A percentile compares a stretch with the other conserved stretches of the same genome.
Evolutionary conservation across 345 rosid genomes (phyloP).

Genomic region (Gossypium rotundifolium): DNA sequence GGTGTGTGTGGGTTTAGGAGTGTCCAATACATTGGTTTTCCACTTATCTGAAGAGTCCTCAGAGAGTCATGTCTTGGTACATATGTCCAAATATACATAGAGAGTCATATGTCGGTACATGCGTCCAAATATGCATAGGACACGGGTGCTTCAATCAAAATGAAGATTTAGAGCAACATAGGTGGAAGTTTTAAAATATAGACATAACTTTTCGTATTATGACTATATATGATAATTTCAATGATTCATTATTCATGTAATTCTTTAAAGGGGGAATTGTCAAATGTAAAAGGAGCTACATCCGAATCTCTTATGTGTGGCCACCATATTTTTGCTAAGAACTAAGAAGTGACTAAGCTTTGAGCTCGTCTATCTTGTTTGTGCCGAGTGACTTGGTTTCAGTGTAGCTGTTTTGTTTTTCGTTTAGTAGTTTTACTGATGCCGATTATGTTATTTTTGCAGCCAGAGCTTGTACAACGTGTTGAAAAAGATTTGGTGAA

Average conservation of each 20-base stretch:
- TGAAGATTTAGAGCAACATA: too few species aligned
- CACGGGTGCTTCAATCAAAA: too few species aligned
- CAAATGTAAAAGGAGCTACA: too few species aligned
- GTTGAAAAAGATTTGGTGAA: slow-evolving; percentile 84
- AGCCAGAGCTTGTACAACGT: slow-evolving; percentile 97
- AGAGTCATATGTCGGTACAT: too few species aligned
- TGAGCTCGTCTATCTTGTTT: neutral
- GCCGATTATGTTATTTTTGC: slow-evolving; percentile 24
- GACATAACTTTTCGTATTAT: neutral
- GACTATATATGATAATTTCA: neutral
- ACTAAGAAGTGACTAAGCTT: neutral
- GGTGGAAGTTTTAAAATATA: neutral
- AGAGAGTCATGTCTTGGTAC: too few species aligned
- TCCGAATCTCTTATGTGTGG: too few species aligned
- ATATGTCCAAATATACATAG: too few species aligned
- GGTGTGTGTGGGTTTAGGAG: neutral
- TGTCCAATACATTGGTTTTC: too few species aligned
- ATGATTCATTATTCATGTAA: neutral
- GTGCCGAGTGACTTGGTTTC: neutral
- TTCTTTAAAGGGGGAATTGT: too few species aligned
- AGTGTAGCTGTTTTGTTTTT: neutral
- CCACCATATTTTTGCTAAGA: neutral
- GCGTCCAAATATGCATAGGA: too few species aligned
- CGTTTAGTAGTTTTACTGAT: slow-evolving; percentile 13
- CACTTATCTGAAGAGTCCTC: too few species aligned